Evolutionary conservation across 2,329 filamentous ascomycete species (phyloP).

Genomic region (Teratosphaeria destructans): DNA sequence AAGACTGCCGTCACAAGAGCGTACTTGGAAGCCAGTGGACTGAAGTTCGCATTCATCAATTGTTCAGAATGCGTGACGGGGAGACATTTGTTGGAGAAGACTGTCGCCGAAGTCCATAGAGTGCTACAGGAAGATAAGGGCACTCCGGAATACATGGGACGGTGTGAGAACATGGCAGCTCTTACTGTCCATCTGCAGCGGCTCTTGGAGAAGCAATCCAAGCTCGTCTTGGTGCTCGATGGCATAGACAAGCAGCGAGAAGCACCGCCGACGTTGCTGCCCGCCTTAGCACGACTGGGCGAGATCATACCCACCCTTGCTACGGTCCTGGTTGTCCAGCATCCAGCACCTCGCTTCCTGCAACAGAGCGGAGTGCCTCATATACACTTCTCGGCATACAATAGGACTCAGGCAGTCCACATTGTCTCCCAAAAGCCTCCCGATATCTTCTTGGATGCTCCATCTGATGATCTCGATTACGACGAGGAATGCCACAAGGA

Average conservation of each 20-base stretch:
- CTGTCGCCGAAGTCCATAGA: slow-evolving; percentile 43
- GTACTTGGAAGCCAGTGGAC: slow-evolving; percentile 44
- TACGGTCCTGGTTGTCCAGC: slow-evolving; percentile 65
- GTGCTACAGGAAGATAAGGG: slow-evolving; percentile 21
- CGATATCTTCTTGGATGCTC: slow-evolving; percentile 34
- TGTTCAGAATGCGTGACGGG: slow-evolving; percentile 68
- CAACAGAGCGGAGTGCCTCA: slow-evolving; percentile 62
- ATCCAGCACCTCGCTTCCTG: slow-evolving; percentile 58
- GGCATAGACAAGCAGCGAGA: slow-evolving; percentile 78
- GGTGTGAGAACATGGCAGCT: slow-evolving; percentile 72
- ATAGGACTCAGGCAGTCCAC: slow-evolving; percentile 64
- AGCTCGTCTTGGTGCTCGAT: slow-evolving; percentile 79
- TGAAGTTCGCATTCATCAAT: slow-evolving; percentile 53
- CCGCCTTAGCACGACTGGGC: slow-evolving; percentile 69
- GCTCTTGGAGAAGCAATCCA: slow-evolving; percentile 45
- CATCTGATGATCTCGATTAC: slow-evolving; percentile 33
- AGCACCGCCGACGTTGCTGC: slow-evolving; percentile 63
- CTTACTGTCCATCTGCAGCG: slow-evolving; percentile 61
- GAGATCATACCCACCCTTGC: slow-evolving; percentile 76
- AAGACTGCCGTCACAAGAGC: slow-evolving; percentile 63
- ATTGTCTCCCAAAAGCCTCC: slow-evolving; percentile 56
- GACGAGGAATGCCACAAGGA: slow-evolving; percentile 38
- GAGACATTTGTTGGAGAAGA: slow-evolving; percentile 66
- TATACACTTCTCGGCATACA: slow-evolving; percentile 76
- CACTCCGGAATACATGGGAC: slow-evolving; percentile 39